phyloP scores from a whole-genome alignment of 108 stramenopile species.

The Conticribra weissflogii region DNA sequence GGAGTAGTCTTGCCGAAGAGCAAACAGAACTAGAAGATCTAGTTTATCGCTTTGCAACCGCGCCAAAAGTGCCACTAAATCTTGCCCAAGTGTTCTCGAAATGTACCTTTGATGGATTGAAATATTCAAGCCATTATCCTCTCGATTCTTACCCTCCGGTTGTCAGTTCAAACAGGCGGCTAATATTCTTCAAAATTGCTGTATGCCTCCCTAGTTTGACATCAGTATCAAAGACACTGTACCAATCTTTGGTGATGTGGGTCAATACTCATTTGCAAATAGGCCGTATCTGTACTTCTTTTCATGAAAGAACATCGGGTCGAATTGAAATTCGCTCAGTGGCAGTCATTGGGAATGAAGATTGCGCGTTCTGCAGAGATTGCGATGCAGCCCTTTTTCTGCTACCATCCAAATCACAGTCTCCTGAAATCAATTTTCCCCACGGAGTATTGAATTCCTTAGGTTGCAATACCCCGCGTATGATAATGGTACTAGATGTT shows the following conservation, averaged over 20 bases:
- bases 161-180: conserved; percentile 18
- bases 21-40: conserved; percentile 18
- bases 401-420: conserved; percentile 20
- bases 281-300: conserved; percentile 6
- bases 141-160: background rate
- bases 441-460: conserved; percentile 13
- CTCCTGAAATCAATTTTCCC: conserved; percentile 16
- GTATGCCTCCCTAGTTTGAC: conserved; percentile 31
- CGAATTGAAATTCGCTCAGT: conserved; percentile 28
- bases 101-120: conserved; percentile 4
- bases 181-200: conserved; percentile 38
- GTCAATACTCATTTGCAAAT: conserved; percentile 35
- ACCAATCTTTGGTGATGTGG: conserved; percentile 41
- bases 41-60: conserved; percentile 47
- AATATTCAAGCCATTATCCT: conserved; percentile 1
- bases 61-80: conserved; percentile 23
- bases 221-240: conserved; percentile 9
- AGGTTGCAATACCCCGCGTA: conserved; percentile 23
- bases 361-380: conserved; percentile 22
- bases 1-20: background rate
- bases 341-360: conserved; percentile 43
- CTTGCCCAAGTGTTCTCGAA: conserved; percentile 27
- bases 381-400: conserved; percentile 44
- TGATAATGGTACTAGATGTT: conserved; percentile 30
- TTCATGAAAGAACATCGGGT: conserved; percentile 11